Evolutionary conservation across 1,284 basidiomycete genomes (phyloP).

Genomic region (Trichosporon coremiiforme): DNA sequence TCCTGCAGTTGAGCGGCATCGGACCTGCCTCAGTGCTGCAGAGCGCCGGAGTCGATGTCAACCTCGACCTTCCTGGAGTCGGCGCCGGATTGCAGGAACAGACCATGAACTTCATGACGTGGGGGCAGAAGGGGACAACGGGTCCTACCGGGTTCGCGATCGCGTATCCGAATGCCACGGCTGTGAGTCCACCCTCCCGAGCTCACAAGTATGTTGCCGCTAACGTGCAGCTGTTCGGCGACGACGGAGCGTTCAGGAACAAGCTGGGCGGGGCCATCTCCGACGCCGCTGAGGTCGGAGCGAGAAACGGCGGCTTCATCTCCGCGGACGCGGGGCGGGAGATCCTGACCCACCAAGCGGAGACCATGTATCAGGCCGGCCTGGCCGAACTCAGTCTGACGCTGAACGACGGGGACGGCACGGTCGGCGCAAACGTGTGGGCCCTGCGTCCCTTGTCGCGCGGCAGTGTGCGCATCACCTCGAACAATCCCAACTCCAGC

Average conservation of each 20-base stretch:
- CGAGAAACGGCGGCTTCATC: constrained; percentile 34
- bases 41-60: constrained; percentile 60
- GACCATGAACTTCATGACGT: constrained; percentile 45
- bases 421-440: constrained; percentile 45
- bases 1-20: constrained; percentile 71
- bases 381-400: constrained; percentile 48
- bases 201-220: no score
- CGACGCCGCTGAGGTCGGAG: constrained; percentile 37
- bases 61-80: constrained; percentile 64
- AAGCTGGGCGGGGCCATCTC: constrained; percentile 27
- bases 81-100: constrained; percentile 76
- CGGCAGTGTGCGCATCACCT: constrained; percentile 60
- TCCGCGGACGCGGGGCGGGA: constrained; percentile 30
- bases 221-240: constrained; percentile 21
- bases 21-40: constrained; percentile 65
- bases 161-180: constrained; percentile 39
- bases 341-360: constrained; percentile 42
- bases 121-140: constrained; percentile 32
- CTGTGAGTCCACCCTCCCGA: constrained; percentile 2
- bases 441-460: constrained; percentile 51
- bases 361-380: constrained; percentile 43
- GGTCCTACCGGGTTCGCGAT: constrained; percentile 33
- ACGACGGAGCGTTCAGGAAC: neutral
- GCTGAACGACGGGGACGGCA: constrained; percentile 39
- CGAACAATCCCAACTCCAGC: constrained; percentile 61